These are phyloP conservation scores for Coemansia sp. DNA, from an alignment of 192 early-diverging fungal species.

Conservation along the genomic window DNA sequence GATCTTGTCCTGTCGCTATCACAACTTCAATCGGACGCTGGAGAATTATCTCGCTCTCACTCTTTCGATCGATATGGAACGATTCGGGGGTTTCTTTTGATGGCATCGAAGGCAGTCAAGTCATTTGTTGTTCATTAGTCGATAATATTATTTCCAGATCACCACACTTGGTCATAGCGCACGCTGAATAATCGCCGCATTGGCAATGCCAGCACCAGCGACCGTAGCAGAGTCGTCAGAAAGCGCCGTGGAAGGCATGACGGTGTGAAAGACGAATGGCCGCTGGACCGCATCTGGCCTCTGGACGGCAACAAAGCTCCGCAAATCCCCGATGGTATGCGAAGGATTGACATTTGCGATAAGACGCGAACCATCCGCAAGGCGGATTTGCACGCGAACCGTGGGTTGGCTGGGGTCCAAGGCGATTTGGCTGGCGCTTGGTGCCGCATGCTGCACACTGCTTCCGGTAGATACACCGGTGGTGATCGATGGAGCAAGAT, in stretches of 20 bases:
- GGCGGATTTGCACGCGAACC: slow-evolving; percentile 87
- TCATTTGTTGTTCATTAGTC: too few relatives aligned
- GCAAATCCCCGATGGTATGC: slow-evolving; percentile 85
- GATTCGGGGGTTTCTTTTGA: too few relatives aligned
- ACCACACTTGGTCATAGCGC: too few relatives aligned
- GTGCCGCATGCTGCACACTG: slow-evolving; percentile 15
- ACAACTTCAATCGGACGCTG: too few relatives aligned
- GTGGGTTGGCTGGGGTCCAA: slow-evolving; percentile 76
- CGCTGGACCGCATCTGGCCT: slow-evolving; percentile 61
- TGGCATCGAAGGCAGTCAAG: too few relatives aligned
- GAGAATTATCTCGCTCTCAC: too few relatives aligned
- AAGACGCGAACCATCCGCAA: slow-evolving; percentile 86
- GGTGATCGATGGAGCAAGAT: slow-evolving; percentile 37
- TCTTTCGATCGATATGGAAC: too few relatives aligned
- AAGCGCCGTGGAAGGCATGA: slow-evolving; percentile 86
- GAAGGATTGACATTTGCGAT: slow-evolving; percentile 90
- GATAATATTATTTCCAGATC: too few relatives aligned
- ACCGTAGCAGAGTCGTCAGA: slow-evolving; percentile 68
- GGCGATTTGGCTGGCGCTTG: slow-evolving; percentile 34
- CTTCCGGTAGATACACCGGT: slow-evolving; percentile 3
- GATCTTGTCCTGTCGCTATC: too few relatives aligned
- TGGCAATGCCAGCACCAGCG: slow-evolving; percentile 81
- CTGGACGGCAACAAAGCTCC: slow-evolving; percentile 71
- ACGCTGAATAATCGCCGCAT: slow-evolving; percentile 81
- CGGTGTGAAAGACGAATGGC: slow-evolving; percentile 75